Conservation (phyloP, 2,329 filamentous ascomycete genomes). For the Sordariomycetes sp. region DNA sequence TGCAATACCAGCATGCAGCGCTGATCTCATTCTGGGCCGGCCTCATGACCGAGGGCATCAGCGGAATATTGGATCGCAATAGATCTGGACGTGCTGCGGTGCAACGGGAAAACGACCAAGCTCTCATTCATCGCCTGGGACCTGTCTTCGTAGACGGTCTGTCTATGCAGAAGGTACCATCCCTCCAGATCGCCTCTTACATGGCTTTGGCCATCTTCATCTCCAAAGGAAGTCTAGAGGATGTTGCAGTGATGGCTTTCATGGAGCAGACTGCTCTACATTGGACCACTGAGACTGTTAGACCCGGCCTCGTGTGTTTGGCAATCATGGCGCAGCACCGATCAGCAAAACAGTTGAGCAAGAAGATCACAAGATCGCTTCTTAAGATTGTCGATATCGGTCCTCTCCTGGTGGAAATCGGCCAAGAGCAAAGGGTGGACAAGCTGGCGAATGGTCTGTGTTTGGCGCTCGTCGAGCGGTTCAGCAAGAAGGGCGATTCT, state of each 20-base stretch:
- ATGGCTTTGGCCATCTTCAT: constrained; percentile 85
- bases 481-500: constrained; percentile 50
- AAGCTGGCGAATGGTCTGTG: constrained; percentile 66
- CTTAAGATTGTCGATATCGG: constrained; percentile 54
- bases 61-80: constrained; percentile 69
- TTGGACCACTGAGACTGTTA: constrained; percentile 65
- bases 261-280: constrained; percentile 81
- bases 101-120: constrained; percentile 73
- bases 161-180: constrained; percentile 63
- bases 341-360: constrained; percentile 58
- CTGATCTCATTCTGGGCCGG: constrained; percentile 88
- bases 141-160: constrained; percentile 71
- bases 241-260: constrained; percentile 71
- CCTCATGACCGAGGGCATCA: constrained; percentile 75
- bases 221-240: constrained; percentile 70
- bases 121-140: constrained; percentile 57
- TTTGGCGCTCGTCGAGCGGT: constrained; percentile 51
- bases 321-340: constrained; percentile 76
- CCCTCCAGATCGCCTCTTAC: constrained; percentile 79
- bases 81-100: constrained; percentile 68
- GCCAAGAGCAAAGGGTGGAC: constrained; percentile 57
- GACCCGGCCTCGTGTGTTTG: constrained; percentile 69
- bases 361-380: constrained; percentile 59
- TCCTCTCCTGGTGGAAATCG: constrained; percentile 50
- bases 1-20: constrained; percentile 64